These are phyloP conservation scores for Pycnococcus provasolii DNA, from an alignment of 139 green algal genomes.

Conservation along the genomic window DNA sequence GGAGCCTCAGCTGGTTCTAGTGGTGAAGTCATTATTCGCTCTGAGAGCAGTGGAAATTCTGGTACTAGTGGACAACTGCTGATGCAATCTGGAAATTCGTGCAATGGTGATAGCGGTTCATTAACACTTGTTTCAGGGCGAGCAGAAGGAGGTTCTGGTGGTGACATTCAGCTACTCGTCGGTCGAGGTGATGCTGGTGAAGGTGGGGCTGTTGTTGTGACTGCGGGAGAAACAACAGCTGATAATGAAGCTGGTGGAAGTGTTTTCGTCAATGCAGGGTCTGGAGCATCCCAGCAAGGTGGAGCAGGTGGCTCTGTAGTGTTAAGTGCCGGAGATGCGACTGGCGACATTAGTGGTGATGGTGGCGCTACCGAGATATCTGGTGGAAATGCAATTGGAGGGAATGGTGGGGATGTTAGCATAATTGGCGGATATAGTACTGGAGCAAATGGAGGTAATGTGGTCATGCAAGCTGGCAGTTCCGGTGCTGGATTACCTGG, in stretches of 20 bases:
- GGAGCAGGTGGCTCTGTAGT: not conserved
- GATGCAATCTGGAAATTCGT: not conserved
- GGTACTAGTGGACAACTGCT: not conserved
- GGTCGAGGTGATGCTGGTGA: not conserved
- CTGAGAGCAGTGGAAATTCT: not conserved
- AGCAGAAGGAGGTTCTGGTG: not conserved
- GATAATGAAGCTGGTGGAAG: not conserved
- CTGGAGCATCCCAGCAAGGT: not conserved
- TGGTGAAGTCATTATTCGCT: not conserved
- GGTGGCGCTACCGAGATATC: constrained; percentile 3
- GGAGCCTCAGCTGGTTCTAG: not conserved
- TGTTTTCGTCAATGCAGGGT: not conserved
- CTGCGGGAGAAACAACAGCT: not conserved
- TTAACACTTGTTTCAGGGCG: not conserved
- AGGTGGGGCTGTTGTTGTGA: not conserved
- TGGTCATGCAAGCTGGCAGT: not conserved
- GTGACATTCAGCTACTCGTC: not conserved
- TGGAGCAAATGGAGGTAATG: not conserved
- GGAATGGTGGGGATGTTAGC: not conserved
- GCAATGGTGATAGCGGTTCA: not conserved
- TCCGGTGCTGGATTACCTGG: too few relatives aligned
- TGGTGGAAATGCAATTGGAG: constrained; percentile 1
- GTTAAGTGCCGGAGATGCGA: not conserved
- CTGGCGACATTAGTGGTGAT: not conserved
- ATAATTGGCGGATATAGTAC: not conserved